Evolutionary conservation across 2,329 filamentous ascomycete genomes (phyloP), one percentile per base, ranked within the genome.

Genomic region (Ophiostoma sp.): DNA sequence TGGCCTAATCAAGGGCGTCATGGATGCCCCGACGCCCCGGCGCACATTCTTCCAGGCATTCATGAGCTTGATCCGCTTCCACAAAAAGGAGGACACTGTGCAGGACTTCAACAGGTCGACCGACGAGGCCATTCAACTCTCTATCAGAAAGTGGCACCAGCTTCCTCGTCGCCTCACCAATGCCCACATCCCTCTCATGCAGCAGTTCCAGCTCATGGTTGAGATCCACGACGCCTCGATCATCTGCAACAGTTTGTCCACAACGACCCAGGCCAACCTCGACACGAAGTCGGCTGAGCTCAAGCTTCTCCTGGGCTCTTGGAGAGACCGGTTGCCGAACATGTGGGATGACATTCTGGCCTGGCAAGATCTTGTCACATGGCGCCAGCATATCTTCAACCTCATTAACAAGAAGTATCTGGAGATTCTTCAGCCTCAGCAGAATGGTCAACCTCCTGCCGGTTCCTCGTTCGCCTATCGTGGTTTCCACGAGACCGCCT

Each of bases 341-440:
- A 91, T 97, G 3, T 99, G 95, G 95, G 95, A 99, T 78, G 95
- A 99, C 78, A 99, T 99, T 79, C 97, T 96, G 74, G 93, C 95
- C 54, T 99, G 95, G 95, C 95, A 99, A 79, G 96, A 99, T 77
- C 83, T 99, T 57, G 95, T 99, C n/a, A 99, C 95, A 1, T 99
- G 95, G 95, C 89, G 95, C 75, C 96, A 99, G 78, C 95, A 99
- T 79, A 97, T 99, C 72, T 99, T 99, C 82, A 91, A 93, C 71
- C 86, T 99, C 33, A 98, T 99, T 81, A 99, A 99, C 78, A 88
- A 87, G 67, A 97, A 93, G 0, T 99, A 99, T 77, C 86, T 99
- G 13, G 87, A 89, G 69, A 85, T 99, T 65, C 83, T 98, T 54
- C 94, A 93, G 1, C 89, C 87, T 23, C 90, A 92, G 76, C 89